A percentile compares a stretch with the other conserved stretches of the same genome.
These are phyloP conservation scores for Acrodontium crateriforme DNA, from an alignment of 2,329 filamentous ascomycete genomes.

Conservation along the genomic window DNA sequence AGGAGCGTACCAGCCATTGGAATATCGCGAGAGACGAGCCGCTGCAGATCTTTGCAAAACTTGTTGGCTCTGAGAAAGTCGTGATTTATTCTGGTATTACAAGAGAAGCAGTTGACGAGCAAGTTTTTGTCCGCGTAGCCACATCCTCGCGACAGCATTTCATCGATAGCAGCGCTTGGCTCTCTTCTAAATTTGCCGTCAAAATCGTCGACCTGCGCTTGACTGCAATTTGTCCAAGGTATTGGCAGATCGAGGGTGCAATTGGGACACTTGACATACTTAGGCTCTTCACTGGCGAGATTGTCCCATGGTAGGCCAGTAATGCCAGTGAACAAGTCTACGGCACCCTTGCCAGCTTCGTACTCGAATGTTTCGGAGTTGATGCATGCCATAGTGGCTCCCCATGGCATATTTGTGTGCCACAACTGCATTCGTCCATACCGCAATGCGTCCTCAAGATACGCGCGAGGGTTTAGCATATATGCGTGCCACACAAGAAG, in stretches of 20 bases:
- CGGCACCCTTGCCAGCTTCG: conserved; percentile 30
- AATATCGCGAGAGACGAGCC: conserved; percentile 31
- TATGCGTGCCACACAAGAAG: conserved; percentile 70
- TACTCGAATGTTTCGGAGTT: conserved; percentile 46
- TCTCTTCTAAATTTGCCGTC: no score
- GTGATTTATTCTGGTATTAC: conserved; percentile 38
- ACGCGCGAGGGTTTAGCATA: conserved; percentile 63
- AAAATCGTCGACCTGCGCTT: no score
- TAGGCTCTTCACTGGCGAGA: conserved; percentile 35
- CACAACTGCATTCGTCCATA: conserved; percentile 43
- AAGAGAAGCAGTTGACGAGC: conserved; percentile 35
- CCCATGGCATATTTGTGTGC: conserved; percentile 54
- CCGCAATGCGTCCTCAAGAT: conserved; percentile 59
- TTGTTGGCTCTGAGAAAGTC: conserved; percentile 47
- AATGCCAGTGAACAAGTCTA: conserved; percentile 31
- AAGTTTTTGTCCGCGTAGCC: conserved; percentile 52
- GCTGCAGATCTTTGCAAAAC: conserved; percentile 43
- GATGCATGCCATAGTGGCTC: conserved; percentile 43
- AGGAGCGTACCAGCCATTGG: conserved; percentile 59
- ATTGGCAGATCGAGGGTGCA: conserved; percentile 34
- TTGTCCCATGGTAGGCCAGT: conserved; percentile 48
- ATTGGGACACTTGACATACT: conserved; percentile 41
- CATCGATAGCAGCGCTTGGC: conserved; percentile 18
- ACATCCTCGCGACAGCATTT: conserved; percentile 26
- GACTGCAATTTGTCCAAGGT: conserved; percentile 45